phyloP scores from a whole-genome alignment of 2,329 filamentous ascomycete species.

The Cladophialophora bantiana region DNA sequence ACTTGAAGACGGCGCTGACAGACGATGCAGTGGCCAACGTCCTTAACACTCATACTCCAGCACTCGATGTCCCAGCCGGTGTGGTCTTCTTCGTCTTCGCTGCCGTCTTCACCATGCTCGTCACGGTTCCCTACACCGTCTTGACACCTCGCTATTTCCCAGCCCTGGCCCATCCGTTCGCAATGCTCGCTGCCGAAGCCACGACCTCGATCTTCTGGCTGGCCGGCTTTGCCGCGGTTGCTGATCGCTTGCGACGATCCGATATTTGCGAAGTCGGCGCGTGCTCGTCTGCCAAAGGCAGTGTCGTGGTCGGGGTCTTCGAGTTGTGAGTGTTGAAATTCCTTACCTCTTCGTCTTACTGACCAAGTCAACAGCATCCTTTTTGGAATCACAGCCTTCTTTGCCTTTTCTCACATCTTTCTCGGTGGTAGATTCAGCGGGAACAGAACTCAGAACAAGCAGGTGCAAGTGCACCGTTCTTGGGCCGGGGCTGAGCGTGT shows the following conservation, averaged over 20 bases:
- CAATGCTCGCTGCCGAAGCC: slow-evolving; percentile 70
- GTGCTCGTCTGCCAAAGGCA: slow-evolving; percentile 66
- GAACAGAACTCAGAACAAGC: slow-evolving; percentile 16
- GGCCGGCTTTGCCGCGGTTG: slow-evolving; percentile 76
- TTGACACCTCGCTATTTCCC: slow-evolving; percentile 70
- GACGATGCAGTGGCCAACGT: slow-evolving; percentile 20
- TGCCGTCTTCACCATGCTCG: slow-evolving; percentile 76
- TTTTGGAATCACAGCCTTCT: slow-evolving; percentile 29
- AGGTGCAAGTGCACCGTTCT: slow-evolving; percentile 18
- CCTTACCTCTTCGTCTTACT: neutral
- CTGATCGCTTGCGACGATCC: slow-evolving; percentile 66
- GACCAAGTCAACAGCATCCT: slow-evolving; percentile 22
- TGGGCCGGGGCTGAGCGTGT: slow-evolving; percentile 32
- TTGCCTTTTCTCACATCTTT: slow-evolving; percentile 36
- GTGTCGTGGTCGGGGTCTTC: slow-evolving; percentile 57
- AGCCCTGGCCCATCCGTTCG: slow-evolving; percentile 67
- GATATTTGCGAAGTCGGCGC: slow-evolving; percentile 60
- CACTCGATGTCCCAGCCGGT: slow-evolving; percentile 54
- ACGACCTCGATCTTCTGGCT: slow-evolving; percentile 91
- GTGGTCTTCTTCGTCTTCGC: slow-evolving; percentile 83
- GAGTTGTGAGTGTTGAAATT: slow-evolving; percentile 50
- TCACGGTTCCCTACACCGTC: slow-evolving; percentile 71
- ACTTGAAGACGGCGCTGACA: slow-evolving; percentile 36
- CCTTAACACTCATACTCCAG: slow-evolving; percentile 25
- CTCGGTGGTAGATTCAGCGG: slow-evolving; percentile 31